These are phyloP conservation scores for Xanthoparmelia taractica DNA, from an alignment of 495 filamentous ascomycete species.

Conservation along the genomic window DNA sequence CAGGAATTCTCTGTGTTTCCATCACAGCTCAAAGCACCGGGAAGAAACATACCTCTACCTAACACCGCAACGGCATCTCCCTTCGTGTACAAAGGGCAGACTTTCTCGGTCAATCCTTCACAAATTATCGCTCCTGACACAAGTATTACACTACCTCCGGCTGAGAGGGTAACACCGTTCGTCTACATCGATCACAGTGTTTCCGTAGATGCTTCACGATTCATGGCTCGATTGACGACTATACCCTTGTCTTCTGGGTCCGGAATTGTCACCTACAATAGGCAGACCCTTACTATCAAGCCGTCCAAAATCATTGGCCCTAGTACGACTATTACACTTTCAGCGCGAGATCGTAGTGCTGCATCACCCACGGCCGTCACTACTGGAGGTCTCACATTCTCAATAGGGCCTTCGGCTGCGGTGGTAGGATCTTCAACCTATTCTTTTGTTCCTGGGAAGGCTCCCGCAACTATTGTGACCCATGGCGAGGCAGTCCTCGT, in stretches of 20 bases:
- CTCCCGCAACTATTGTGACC: slow-evolving; percentile 32
- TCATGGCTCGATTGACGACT: slow-evolving; percentile 22
- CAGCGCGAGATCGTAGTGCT: slow-evolving; percentile 7
- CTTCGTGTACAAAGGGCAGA: slow-evolving; percentile 24
- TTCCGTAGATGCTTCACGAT: slow-evolving; percentile 18
- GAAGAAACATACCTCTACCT: slow-evolving; percentile 21
- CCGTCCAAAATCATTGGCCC: slow-evolving; percentile 22
- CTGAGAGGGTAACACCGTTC: slow-evolving; percentile 3
- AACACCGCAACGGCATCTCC: slow-evolving; percentile 14
- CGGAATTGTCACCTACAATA: slow-evolving; percentile 18
- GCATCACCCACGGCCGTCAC: slow-evolving; percentile 33
- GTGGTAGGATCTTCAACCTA: slow-evolving; percentile 42
- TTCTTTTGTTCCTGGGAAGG: slow-evolving; percentile 30
- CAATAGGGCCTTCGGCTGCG: slow-evolving; percentile 34
- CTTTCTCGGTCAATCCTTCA: slow-evolving; percentile 22
- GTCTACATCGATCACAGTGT: slow-evolving; percentile 24
- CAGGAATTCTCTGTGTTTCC: slow-evolving; percentile 24
- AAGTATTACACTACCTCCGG: slow-evolving; percentile 18
- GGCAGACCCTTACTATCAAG: slow-evolving; percentile 20
- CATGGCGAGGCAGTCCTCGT: slow-evolving; percentile 40
- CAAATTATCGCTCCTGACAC: slow-evolving; percentile 22
- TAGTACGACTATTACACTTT: slow-evolving; percentile 23
- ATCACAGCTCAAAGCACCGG: slow-evolving; percentile 23
- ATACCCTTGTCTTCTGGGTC: slow-evolving; percentile 16
- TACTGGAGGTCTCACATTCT: slow-evolving; percentile 35